phyloP scores from a whole-genome alignment of 768 basidiomycete species.

The Suillus paluster region DNA sequence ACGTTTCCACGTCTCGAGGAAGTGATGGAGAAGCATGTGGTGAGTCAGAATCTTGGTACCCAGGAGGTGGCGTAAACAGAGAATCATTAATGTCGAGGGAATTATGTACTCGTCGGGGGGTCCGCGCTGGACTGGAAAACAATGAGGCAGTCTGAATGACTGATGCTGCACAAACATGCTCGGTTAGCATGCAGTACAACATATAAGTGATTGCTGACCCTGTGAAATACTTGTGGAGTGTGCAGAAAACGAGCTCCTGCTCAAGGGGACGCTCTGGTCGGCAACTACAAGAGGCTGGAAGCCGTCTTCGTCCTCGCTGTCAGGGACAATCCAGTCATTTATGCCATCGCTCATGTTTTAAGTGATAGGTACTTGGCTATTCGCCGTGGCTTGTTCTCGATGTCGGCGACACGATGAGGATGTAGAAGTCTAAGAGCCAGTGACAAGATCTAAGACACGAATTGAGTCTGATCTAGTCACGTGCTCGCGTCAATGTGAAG shows the following conservation, averaged over 20 bases:
- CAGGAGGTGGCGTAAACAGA: conserved; percentile 32
- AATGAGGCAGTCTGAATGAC: conserved; percentile 25
- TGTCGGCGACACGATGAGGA: background rate
- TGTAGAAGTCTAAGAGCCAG: background rate
- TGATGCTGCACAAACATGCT: conserved; percentile 12
- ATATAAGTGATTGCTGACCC: background rate
- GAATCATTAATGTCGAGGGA: conserved; percentile 17
- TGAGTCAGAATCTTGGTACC: conserved; percentile 2
- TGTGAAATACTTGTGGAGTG: background rate
- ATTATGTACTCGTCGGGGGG: conserved; percentile 16
- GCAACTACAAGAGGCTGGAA: background rate
- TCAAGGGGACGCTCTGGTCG: background rate
- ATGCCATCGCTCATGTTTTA: conserved; percentile 14
- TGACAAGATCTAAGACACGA: no score
- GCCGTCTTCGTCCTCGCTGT: conserved; percentile 47
- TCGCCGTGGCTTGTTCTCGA: conserved; percentile 5
- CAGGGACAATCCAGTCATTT: conserved; percentile 51
- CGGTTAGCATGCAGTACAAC: background rate
- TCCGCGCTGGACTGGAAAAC: conserved; percentile 16
- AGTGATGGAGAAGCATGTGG: conserved; percentile 16
- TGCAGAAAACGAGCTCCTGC: background rate
- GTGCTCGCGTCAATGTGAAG: no score
- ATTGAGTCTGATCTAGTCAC: no score
- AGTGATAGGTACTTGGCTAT: background rate
- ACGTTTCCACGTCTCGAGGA: conserved; percentile 4